Evolutionary conservation across 768 basidiomycete genomes (phyloP), one percentile per base, ranked within the genome.

Genomic region (Podaxis sp.): DNA sequence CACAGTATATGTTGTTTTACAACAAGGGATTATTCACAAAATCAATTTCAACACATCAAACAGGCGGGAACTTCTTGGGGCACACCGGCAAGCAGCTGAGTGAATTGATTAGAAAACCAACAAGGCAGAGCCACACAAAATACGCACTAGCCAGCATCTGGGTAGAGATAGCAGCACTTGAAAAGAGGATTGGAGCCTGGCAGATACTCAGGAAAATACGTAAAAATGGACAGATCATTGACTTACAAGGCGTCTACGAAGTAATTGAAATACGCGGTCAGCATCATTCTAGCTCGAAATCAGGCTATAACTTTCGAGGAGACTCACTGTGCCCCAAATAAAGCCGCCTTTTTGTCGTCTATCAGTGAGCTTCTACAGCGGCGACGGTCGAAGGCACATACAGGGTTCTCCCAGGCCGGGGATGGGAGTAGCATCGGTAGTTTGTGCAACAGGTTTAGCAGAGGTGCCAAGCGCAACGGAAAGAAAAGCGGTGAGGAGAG

Each of bases 311-410:
- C 29, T 33, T 2, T 33, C 33, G 25, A 22, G n/a, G 33, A 47
- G 17, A 27, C 56, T 57, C 13, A 57, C 56, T 24, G 56, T 57
- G 24, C 56, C 56, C 56, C 46, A 46, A 43, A 57, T 57, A 36
- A 57, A 57, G 9, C 57, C 57, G 17, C 57, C 57, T 57, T 40
- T 4, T 13, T 19, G 11, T n/a, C 25, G 25, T 52, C 5, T 49
- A 17, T 49, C n/a, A 38, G 29, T 17, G 8, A 55, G 15, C 6
- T 9, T 8, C 36, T 33, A 55, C n/a, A n/a, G n/a, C 2, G 53
- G 36, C 33, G n/a, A 17, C 53, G 7, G 7, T 36, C 29, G 13
- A 15, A 55, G 36, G 8, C 36, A 22, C 37, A 17, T 13, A 57
- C 57, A 57, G 19, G 57, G 24, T 47, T 57, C 27, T 33, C 46